Evolutionary conservation across 164 flowering plant genomes (phyloP).

Genomic region (Stephania japonica): DNA sequence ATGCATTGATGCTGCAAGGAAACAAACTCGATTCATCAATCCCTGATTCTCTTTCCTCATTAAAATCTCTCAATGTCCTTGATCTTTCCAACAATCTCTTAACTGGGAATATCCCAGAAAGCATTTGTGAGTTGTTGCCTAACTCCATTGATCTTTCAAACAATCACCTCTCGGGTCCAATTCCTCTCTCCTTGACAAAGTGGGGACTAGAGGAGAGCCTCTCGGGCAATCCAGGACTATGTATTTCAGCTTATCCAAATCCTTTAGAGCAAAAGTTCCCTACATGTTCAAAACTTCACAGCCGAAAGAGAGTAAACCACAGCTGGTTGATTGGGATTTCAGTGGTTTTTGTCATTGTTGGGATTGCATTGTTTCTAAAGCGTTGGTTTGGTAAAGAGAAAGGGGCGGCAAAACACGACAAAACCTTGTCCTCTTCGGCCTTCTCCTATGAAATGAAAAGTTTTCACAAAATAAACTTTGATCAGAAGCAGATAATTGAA

Average conservation of each 20-base stretch:
- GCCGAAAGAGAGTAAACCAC: conserved; percentile 32
- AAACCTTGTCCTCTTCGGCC: conserved; percentile 39
- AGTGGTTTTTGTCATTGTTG: conserved; percentile 38
- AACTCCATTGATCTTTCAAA: conserved; percentile 74
- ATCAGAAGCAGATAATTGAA: conserved; percentile 60
- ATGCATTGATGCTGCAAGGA: conserved; percentile 53
- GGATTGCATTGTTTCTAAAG: conserved; percentile 41
- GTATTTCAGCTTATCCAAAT: conserved; percentile 35
- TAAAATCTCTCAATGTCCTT: conserved; percentile 72
- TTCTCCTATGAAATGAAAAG: conserved; percentile 65
- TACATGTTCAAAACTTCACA: conserved; percentile 33
- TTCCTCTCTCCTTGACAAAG: conserved; percentile 51
- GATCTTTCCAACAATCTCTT: conserved; percentile 77
- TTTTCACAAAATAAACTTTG: conserved; percentile 64
- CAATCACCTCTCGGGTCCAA: conserved; percentile 71
- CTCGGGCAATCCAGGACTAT: conserved; percentile 69
- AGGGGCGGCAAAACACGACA: conserved; percentile 37
- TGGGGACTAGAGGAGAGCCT: conserved; percentile 71
- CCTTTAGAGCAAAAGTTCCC: conserved; percentile 41
- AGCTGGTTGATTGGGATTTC: conserved; percentile 56
- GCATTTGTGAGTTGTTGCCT: conserved; percentile 55
- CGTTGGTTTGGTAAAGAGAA: conserved; percentile 37
- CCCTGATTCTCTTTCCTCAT: conserved; percentile 56
- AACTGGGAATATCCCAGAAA: conserved; percentile 69
- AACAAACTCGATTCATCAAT: conserved; percentile 69